Conservation (phyloP, 768 basidiomycete species). For the Exidia glandulosa region DNA sequence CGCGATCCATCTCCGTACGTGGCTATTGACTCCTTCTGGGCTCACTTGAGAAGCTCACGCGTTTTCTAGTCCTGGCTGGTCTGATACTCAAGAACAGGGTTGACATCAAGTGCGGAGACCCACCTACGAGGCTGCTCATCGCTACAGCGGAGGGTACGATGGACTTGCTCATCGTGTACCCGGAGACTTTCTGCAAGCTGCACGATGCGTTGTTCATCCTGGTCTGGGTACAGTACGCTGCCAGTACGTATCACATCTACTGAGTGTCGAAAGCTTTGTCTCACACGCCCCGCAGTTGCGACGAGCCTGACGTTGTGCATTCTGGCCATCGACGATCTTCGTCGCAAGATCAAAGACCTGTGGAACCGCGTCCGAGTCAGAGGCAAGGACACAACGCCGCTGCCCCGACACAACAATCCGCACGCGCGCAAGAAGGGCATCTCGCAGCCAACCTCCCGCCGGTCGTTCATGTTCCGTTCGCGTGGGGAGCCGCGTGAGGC, state of each 20-base stretch:
- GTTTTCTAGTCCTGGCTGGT: not conserved
- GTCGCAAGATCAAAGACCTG: too few relatives aligned
- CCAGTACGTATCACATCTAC: not conserved
- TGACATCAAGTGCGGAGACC: not conserved
- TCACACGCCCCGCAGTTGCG: not conserved
- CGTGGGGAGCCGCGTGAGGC: not conserved
- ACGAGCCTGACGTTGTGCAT: too few relatives aligned
- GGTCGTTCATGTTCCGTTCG: not conserved
- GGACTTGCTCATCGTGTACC: not conserved
- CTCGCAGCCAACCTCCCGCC: not conserved
- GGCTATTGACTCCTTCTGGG: not conserved
- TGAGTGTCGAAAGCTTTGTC: too few relatives aligned
- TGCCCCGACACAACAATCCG: not conserved
- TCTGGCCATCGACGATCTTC: too few relatives aligned
- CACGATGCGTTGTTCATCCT: not conserved
- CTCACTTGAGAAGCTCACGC: not conserved
- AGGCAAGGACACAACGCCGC: not conserved
- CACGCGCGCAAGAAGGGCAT: not conserved
- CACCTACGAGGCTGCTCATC: not conserved
- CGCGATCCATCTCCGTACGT: not conserved
- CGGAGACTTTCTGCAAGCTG: not conserved
- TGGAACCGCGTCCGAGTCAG: too few relatives aligned
- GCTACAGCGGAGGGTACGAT: not conserved
- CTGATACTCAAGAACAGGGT: not conserved
- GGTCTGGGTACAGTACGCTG: not conserved